A percentile compares a stretch with the other conserved stretches of the same genome.
phyloP scores from a whole-genome alignment of 305 asterid species.

The Coffea humblotiana region DNA sequence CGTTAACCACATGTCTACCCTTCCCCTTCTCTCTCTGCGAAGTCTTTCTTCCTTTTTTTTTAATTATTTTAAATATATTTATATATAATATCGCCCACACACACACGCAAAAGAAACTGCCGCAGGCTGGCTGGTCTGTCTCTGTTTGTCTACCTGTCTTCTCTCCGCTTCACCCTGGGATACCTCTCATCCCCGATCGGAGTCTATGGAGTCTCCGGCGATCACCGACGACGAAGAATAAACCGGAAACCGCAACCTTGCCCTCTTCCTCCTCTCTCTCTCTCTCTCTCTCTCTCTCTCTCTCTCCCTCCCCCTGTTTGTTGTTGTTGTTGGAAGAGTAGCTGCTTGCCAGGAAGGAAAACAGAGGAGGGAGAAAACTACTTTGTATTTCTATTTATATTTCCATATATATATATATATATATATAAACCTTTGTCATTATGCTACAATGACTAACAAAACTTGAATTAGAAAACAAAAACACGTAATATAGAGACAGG shows the following conservation, averaged over 20 bases:
- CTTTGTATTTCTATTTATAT: too few species aligned
- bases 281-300: not conserved
- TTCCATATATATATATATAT: too few species aligned
- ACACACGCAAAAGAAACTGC: not conserved
- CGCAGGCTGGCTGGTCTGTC: not conserved
- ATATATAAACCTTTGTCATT: too few species aligned
- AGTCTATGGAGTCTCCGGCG: conserved; percentile 16
- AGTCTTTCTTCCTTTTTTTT: too few species aligned
- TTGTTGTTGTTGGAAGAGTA: not conserved
- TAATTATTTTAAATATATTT: not conserved
- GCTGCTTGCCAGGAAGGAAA: not conserved
- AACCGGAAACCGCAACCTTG: conserved; percentile 5
- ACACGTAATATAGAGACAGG: not conserved
- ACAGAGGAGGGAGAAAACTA: not conserved
- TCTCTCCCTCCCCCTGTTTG: not conserved
- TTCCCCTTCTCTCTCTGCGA: not conserved
- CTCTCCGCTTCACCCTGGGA: conserved; percentile 2
- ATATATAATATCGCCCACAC: not conserved
- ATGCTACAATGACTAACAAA: not conserved
- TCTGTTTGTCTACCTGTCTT: not conserved
- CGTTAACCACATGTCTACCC: conserved; percentile 21
- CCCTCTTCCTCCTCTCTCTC: not conserved
- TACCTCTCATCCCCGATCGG: conserved; percentile 19
- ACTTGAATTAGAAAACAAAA: not conserved
- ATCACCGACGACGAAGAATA: not conserved